A percentile compares a stretch with the other conserved stretches of the same genome.
Evolutionary conservation across 257 asterid species (phyloP).

Genomic region (Ajuga chamaepitys): DNA sequence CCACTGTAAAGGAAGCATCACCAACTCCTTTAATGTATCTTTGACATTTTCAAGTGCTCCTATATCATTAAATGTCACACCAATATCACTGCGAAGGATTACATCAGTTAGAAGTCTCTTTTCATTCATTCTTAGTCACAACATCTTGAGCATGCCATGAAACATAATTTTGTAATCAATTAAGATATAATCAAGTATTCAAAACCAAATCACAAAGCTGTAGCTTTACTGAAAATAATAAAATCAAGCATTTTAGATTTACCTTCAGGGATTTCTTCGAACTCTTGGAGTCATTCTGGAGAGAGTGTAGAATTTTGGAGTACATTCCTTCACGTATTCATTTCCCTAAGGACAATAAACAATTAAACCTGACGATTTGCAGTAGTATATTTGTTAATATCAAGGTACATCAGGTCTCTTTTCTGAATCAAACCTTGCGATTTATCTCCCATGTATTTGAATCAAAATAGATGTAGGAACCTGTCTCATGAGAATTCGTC

Average conservation of each 20-base stretch:
- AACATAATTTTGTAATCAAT: slow-evolving; percentile 4
- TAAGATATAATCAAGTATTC: not conserved
- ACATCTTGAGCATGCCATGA: slow-evolving; percentile 49
- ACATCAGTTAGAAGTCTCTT: slow-evolving; percentile 78
- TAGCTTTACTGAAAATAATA: not conserved
- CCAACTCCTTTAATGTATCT: slow-evolving; percentile 82
- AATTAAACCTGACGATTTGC: too few species aligned
- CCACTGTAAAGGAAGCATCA: slow-evolving; percentile 88
- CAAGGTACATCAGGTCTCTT: too few species aligned
- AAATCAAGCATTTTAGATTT: slow-evolving; percentile 11
- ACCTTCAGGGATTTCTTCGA: slow-evolving; percentile 84
- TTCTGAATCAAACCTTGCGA: too few species aligned
- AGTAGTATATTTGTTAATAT: too few species aligned
- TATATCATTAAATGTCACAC: slow-evolving; percentile 88
- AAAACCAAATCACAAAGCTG: not conserved
- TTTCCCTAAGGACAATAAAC: too few species aligned
- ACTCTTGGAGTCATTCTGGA: slow-evolving; percentile 68
- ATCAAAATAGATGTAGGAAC: too few species aligned
- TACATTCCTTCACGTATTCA: too few species aligned
- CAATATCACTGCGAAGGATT: slow-evolving; percentile 70
- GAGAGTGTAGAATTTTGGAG: slow-evolving; percentile 45
- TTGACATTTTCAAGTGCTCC: slow-evolving; percentile 91
- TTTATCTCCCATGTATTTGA: too few species aligned
- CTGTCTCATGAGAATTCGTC: too few species aligned
- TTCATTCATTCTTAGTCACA: slow-evolving; percentile 80